These are phyloP conservation scores for Phytophthora vignae DNA, from an alignment of 352 stramenopile genomes.

Conservation along the genomic window DNA sequence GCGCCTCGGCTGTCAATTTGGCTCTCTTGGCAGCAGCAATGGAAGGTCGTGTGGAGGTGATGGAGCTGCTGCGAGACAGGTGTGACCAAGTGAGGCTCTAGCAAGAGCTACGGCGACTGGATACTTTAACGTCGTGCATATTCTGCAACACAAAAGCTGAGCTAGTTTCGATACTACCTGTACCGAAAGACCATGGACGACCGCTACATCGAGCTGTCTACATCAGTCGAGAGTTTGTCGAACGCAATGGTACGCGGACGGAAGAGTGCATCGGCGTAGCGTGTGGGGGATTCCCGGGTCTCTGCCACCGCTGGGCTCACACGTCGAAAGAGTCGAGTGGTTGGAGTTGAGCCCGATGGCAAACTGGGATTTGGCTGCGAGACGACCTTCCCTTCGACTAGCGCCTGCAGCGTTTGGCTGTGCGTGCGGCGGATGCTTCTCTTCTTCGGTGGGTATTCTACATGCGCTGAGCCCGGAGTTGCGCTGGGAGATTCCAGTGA, in stretches of 20 bases:
- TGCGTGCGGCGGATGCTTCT: background rate
- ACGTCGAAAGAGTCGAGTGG: constrained; percentile 16
- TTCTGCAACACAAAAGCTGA: background rate
- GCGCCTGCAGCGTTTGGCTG: background rate
- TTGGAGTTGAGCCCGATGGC: background rate
- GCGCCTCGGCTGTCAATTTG: background rate
- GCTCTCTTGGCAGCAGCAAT: background rate
- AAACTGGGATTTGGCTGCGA: background rate
- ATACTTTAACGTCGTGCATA: background rate
- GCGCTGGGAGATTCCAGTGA: background rate
- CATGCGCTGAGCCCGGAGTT: background rate
- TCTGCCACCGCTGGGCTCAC: constrained; percentile 35
- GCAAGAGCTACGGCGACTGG: background rate
- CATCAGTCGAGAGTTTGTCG: constrained; percentile 3
- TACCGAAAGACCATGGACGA: too few relatives aligned
- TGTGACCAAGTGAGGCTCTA: background rate
- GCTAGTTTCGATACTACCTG: too few relatives aligned
- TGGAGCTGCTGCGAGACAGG: background rate
- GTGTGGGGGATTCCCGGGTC: constrained; percentile 27
- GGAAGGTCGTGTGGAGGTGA: background rate
- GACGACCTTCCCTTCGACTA: background rate
- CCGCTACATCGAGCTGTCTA: background rate
- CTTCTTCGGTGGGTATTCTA: background rate
- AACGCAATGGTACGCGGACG: background rate
- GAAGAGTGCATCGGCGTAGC: constrained; percentile 41